A percentile compares a stretch with the other conserved stretches of the same genome.
Conservation (phyloP, 1,139 yeast genomes). For the Blastobotrys petasosporus region DNA sequence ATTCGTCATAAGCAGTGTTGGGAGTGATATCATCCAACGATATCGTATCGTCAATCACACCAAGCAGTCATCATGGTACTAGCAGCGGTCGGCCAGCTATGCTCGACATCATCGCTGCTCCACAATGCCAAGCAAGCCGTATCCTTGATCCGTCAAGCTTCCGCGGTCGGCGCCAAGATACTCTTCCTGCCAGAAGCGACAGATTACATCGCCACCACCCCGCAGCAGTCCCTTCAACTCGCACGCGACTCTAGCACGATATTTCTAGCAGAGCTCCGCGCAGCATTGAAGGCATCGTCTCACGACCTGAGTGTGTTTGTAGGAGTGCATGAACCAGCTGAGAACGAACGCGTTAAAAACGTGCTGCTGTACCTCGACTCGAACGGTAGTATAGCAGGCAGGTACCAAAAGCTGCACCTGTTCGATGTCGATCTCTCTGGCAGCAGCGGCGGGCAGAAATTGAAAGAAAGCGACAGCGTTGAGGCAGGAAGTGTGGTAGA, state of each 20-base stretch:
- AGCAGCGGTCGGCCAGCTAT: constrained; percentile 83
- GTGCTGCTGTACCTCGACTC: constrained; percentile 65
- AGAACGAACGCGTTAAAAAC: constrained; percentile 51
- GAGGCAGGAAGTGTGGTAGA: constrained; percentile 63
- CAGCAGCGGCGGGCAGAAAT: constrained; percentile 41
- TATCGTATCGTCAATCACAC: not conserved
- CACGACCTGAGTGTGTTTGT: constrained; percentile 40
- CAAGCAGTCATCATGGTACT: constrained; percentile 27
- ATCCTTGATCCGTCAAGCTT: constrained; percentile 56
- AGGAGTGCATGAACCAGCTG: constrained; percentile 79
- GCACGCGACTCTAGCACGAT: constrained; percentile 44
- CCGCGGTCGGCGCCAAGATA: constrained; percentile 51
- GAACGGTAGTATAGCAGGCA: constrained; percentile 54
- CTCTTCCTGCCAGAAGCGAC: constrained; percentile 90
- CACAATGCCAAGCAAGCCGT: constrained; percentile 56
- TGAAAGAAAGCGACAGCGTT: constrained; percentile 72
- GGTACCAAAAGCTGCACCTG: constrained; percentile 80
- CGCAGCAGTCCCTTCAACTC: constrained; percentile 56
- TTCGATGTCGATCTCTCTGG: constrained; percentile 75
- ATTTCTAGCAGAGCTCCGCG: constrained; percentile 45
- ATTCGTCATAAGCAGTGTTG: too few species aligned
- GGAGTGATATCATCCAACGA: not conserved
- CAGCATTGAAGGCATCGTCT: constrained; percentile 34
- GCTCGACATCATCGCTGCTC: constrained; percentile 59
- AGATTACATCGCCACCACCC: constrained; percentile 72